A percentile compares a stretch with the other conserved stretches of the same genome.
Evolutionary conservation across 176 grass and related monocot genomes (phyloP).

Genomic region (Oryza rufipogon): DNA sequence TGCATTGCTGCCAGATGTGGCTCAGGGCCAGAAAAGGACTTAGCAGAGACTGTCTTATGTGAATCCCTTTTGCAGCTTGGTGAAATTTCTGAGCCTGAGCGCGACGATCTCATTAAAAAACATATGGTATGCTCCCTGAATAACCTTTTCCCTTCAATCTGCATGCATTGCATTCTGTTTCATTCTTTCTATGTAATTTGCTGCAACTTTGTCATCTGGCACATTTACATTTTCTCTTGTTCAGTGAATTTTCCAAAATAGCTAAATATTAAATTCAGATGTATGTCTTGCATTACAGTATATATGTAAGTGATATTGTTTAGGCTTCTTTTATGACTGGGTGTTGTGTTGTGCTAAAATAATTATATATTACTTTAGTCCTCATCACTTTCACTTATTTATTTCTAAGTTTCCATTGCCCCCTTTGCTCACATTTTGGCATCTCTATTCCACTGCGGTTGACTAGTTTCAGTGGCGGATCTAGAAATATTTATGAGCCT

Average conservation of each 20-base stretch:
- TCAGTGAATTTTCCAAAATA: not conserved
- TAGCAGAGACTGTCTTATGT: constrained; percentile 66
- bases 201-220: constrained; percentile 7
- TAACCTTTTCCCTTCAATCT: constrained; percentile 28
- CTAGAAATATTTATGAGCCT: too few species aligned
- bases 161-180: constrained; percentile 18
- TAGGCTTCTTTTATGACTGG: constrained; percentile 24
- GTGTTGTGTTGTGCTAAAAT: not conserved
- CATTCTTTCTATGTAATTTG: constrained; percentile 29
- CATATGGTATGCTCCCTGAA: constrained; percentile 69
- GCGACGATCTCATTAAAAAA: constrained; percentile 95
- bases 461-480: not conserved
- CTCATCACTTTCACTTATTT: not conserved
- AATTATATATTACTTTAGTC: not conserved
- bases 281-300: not conserved
- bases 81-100: constrained; percentile 81
- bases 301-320: not conserved
- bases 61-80: constrained; percentile 83
- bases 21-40: constrained; percentile 66
- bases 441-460: constrained; percentile 8
- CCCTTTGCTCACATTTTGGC: not conserved
- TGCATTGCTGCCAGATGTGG: constrained; percentile 75
- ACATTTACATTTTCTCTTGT: not conserved
- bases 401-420: not conserved
- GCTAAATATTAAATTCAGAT: not conserved